These are phyloP conservation scores for Colletotrichum orbiculare DNA, from an alignment of 2,329 filamentous ascomycete species.

Conservation along the genomic window DNA sequence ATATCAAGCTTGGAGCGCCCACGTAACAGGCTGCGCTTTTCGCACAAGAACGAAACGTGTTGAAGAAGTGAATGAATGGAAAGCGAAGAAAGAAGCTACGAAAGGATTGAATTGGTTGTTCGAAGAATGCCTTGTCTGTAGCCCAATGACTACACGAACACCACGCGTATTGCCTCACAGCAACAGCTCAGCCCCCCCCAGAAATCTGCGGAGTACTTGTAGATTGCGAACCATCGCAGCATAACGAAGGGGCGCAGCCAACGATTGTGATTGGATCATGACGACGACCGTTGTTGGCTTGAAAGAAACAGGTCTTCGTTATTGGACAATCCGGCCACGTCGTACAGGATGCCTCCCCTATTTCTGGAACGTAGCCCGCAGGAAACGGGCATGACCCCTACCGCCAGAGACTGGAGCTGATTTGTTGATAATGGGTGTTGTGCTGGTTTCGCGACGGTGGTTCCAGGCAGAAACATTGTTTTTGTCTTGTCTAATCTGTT, in stretches of 20 bases:
- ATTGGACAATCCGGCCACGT: slow-evolving; percentile 27
- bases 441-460: slow-evolving; percentile 9
- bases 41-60: too few relatives aligned
- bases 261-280: slow-evolving; percentile 36
- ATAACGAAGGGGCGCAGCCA: slow-evolving; percentile 20
- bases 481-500: slow-evolving; percentile 8
- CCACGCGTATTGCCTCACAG: too few relatives aligned
- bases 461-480: slow-evolving; percentile 31
- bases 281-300: slow-evolving; percentile 28
- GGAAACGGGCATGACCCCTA: slow-evolving; percentile 29
- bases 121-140: background rate
- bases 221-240: slow-evolving; percentile 32
- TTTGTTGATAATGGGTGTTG: slow-evolving; percentile 30
- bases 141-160: too few relatives aligned
- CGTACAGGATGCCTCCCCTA: slow-evolving; percentile 33
- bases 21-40: too few relatives aligned
- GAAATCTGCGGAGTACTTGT: slow-evolving; percentile 12
- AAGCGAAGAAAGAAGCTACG: too few relatives aligned
- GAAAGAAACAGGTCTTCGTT: slow-evolving; percentile 22
- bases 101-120: background rate
- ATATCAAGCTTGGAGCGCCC: slow-evolving; percentile 4
- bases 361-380: slow-evolving; percentile 27
- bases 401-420: slow-evolving; percentile 8
- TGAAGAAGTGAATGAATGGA: too few relatives aligned
- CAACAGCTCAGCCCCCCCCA: slow-evolving; percentile 32